phyloP scores from a whole-genome alignment of 2,329 filamentous ascomycete genomes.

The Emydomyces testavorans region DNA sequence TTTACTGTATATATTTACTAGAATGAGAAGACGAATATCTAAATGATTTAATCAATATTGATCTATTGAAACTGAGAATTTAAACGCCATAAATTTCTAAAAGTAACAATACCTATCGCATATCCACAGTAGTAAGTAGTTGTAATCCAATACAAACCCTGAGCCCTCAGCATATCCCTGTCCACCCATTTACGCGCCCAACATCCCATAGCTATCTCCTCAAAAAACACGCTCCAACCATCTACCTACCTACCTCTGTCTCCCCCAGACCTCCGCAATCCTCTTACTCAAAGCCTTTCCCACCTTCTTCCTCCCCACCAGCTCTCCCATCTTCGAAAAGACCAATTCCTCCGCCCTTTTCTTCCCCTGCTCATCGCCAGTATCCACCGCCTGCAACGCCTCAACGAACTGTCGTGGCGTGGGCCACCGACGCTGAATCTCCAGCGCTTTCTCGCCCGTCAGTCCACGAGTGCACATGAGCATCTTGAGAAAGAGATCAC shows the following conservation, averaged over 20 bases:
- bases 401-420: slow-evolving; percentile 62
- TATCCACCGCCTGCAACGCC: slow-evolving; percentile 47
- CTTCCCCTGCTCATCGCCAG: slow-evolving; percentile 33
- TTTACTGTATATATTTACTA: too few species aligned
- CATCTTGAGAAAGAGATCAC: slow-evolving; percentile 73
- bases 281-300: slow-evolving; percentile 54
- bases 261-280: slow-evolving; percentile 61
- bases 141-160: too few species aligned
- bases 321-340: slow-evolving; percentile 41
- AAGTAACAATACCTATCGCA: too few species aligned
- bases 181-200: neutral
- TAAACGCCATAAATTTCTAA: too few species aligned
- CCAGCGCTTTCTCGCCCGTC: slow-evolving; percentile 64
- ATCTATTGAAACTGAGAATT: too few species aligned
- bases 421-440: slow-evolving; percentile 67
- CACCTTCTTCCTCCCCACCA: slow-evolving; percentile 59
- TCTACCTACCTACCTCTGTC: neutral
- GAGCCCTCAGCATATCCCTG: too few species aligned
- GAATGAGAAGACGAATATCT: too few species aligned
- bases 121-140: too few species aligned
- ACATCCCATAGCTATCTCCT: too few species aligned
- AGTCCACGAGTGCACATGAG: slow-evolving; percentile 68
- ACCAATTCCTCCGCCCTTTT: slow-evolving; percentile 51
- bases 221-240: too few species aligned
- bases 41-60: too few species aligned